Conservation (phyloP, 192 early-diverging fungal species). For the Lobosporangium transversale region DNA sequence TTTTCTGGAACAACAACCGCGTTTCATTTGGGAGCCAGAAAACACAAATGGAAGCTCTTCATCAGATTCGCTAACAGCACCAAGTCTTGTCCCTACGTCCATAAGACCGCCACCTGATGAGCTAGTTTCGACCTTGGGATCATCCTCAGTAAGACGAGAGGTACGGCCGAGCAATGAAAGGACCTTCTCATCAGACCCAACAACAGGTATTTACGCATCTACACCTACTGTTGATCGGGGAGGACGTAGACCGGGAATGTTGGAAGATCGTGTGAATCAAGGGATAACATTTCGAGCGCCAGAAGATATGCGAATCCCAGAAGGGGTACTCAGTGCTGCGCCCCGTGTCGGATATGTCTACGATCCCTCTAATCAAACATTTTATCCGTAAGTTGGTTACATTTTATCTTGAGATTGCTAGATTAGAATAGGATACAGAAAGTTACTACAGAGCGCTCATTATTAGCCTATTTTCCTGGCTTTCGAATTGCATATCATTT, state of each 20-base stretch:
- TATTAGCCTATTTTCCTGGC: no score
- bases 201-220: conserved; percentile 16
- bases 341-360: conserved; percentile 10
- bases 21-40: conserved; percentile 17
- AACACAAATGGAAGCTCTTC: conserved; percentile 6
- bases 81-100: not conserved
- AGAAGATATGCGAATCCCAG: conserved; percentile 6
- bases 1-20: not conserved
- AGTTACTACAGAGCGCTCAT: no score
- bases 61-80: not conserved
- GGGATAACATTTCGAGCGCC: conserved; percentile 18
- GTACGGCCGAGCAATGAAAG: conserved; percentile 12
- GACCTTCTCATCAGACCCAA: conserved; percentile 28
- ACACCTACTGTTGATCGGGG: conserved; percentile 15
- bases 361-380: conserved; percentile 14
- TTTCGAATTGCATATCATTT: not conserved
- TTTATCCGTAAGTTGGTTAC: conserved; percentile 17
- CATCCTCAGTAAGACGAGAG: not conserved
- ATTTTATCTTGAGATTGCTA: not conserved
- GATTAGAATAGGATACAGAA: no score
- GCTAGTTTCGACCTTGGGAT: not conserved
- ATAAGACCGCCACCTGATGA: not conserved
- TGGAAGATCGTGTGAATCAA: conserved; percentile 4
- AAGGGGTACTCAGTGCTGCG: not conserved
- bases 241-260: conserved; percentile 9